Conservation (phyloP, 352 stramenopile species). For the Pythium plurisporium region DNA sequence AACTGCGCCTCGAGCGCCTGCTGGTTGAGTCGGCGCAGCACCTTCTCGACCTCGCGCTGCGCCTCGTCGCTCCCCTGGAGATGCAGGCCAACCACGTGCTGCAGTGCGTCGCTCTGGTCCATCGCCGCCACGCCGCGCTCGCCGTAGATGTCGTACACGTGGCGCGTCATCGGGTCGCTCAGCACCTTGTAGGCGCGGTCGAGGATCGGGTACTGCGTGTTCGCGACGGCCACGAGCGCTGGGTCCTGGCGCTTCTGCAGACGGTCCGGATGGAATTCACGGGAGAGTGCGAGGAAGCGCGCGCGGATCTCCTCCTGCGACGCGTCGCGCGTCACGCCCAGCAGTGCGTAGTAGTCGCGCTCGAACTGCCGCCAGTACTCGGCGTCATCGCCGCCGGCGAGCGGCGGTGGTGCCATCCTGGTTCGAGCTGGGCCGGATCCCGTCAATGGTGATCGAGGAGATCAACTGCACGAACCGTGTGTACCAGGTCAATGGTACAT, state of each 20-base stretch:
- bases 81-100: conserved; percentile 38
- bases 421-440: too few species aligned
- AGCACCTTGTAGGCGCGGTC: conserved; percentile 84
- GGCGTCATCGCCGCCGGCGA: conserved; percentile 18
- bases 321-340: conserved; percentile 60
- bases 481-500: conserved; percentile 3
- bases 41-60: conserved; percentile 46
- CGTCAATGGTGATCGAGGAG: background rate
- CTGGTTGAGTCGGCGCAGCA: conserved; percentile 63
- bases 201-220: conserved; percentile 73
- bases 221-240: conserved; percentile 55
- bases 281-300: conserved; percentile 65
- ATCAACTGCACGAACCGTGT: background rate
- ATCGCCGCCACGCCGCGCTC: conserved; percentile 64
- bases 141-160: conserved; percentile 75
- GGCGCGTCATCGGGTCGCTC: conserved; percentile 53
- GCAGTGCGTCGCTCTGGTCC: conserved; percentile 45
- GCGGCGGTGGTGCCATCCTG: background rate
- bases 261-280: conserved; percentile 83
- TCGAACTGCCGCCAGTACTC: conserved; percentile 52
- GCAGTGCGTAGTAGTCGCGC: conserved; percentile 81
- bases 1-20: conserved; percentile 72
- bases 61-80: conserved; percentile 49
- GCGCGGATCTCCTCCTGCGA: conserved; percentile 58
- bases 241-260: conserved; percentile 41